Evolutionary conservation across 2,329 filamentous ascomycete species (phyloP).

Genomic region (Alternaria infectoria): DNA sequence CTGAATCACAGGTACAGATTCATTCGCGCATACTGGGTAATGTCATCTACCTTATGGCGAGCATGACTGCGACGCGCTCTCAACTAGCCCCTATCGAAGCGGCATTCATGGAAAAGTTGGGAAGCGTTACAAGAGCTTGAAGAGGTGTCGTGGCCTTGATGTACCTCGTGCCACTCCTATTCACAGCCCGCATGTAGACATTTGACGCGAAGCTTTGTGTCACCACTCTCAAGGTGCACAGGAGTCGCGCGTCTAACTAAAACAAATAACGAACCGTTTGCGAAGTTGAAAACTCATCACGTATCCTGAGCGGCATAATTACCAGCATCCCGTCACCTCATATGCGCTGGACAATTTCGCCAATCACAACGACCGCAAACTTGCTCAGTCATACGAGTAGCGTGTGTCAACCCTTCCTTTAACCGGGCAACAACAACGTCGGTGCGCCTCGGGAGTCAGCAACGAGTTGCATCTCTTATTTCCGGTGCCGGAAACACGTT

Average conservation of each 20-base stretch:
- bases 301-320: neutral
- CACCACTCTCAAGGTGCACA: neutral
- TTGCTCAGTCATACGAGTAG: neutral
- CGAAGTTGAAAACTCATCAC: neutral
- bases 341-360: neutral
- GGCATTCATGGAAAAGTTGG: constrained; percentile 26
- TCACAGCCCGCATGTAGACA: neutral
- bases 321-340: neutral
- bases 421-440: neutral
- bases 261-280: neutral
- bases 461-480: neutral
- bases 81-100: constrained; percentile 28
- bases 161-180: neutral
- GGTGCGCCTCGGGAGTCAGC: neutral
- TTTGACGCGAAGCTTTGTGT: neutral
- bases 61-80: constrained; percentile 39
- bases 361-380: neutral
- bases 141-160: neutral
- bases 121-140: neutral
- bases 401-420: neutral
- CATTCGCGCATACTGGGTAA: constrained; percentile 68
- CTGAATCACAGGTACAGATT: constrained; percentile 52
- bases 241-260: neutral
- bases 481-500: neutral
- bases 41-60: constrained; percentile 67